A percentile compares a stretch with the other conserved stretches of the same genome.
Evolutionary conservation across 257 asterid genomes (phyloP).

Genomic region (Perilla frutescens): DNA sequence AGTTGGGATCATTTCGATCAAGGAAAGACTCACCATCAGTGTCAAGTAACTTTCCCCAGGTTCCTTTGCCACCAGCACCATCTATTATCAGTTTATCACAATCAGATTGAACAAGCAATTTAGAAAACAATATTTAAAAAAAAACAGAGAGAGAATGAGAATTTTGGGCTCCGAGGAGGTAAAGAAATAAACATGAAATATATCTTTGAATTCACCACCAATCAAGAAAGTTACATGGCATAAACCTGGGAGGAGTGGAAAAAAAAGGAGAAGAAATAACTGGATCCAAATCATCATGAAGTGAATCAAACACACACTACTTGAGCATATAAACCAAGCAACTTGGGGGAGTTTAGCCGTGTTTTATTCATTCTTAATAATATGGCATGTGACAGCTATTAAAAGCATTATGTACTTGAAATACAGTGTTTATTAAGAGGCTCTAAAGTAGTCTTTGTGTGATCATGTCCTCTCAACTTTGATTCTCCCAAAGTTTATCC

Average conservation of each 20-base stretch:
- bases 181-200: not conserved
- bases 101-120: conserved; percentile 22
- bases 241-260: not conserved
- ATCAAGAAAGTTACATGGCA: not conserved
- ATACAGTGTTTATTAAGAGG: not conserved
- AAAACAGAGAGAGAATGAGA: not conserved
- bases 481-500: not conserved
- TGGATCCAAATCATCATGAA: not conserved
- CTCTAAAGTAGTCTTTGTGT: not conserved
- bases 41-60: conserved; percentile 97
- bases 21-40: conserved; percentile 68
- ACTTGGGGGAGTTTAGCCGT: not conserved
- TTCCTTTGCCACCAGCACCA: conserved; percentile 99
- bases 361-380: not conserved
- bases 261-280: not conserved
- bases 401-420: not conserved
- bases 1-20: conserved; percentile 93
- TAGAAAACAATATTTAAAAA: not conserved
- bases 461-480: not conserved
- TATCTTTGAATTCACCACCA: not conserved
- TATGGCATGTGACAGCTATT: not conserved
- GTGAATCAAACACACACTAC: not conserved
- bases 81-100: conserved; percentile 70
- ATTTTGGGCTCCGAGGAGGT: not conserved
- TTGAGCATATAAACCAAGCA: conserved; percentile 12